Conservation (phyloP, 2,329 filamentous ascomycete genomes). For the Ambrosiella beaveri region DNA sequence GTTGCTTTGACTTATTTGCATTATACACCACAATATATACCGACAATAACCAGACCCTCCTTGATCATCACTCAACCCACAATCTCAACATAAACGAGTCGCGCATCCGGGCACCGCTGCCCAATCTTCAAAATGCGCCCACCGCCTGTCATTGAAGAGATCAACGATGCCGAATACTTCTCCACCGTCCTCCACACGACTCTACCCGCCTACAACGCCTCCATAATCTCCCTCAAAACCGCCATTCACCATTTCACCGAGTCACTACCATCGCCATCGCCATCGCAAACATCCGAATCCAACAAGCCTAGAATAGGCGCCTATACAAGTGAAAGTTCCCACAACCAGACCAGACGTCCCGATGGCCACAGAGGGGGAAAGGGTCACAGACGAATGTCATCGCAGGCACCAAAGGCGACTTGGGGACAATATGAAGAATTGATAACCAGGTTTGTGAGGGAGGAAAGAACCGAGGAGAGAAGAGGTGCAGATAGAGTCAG, state of each 20-base stretch:
- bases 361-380: not conserved
- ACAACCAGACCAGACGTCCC: no score
- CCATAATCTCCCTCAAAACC: constrained; percentile 9
- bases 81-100: no score
- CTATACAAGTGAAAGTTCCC: no score
- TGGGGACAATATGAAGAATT: constrained; percentile 8
- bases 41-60: no score
- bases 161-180: constrained; percentile 12
- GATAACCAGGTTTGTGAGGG: not conserved
- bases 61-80: no score
- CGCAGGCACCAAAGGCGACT: constrained; percentile 2
- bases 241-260: constrained; percentile 11
- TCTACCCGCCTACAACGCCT: constrained; percentile 6
- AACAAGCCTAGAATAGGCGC: not conserved
- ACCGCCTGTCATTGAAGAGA: constrained; percentile 7
- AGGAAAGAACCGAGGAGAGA: not conserved
- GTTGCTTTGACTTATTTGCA: no score
- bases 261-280: constrained; percentile 1
- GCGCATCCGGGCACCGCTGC: no score
- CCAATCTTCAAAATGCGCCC: constrained; percentile 8
- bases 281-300: not conserved
- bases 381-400: not conserved
- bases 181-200: constrained; percentile 9
- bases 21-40: no score
- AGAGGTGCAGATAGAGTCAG: not conserved